Evolutionary conservation across 805 yeast species (phyloP), one percentile per base, ranked within the genome.

Genomic region (Candida verbasci): DNA sequence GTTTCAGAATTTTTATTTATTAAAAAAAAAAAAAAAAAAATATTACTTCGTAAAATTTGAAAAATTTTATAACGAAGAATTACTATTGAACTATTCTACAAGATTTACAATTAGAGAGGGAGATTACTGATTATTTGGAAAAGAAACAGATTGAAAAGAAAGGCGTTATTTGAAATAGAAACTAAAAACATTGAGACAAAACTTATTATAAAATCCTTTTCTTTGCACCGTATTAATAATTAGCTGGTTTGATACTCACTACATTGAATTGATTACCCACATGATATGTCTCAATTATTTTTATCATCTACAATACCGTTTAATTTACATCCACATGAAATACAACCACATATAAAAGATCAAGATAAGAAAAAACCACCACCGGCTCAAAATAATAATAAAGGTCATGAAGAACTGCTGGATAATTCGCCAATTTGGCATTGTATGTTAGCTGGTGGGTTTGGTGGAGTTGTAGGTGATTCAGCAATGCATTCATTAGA

Each of bases 401-500:
- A 27, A 15, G 20, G 10, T 23, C 38, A 9, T 22, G 29, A 16
- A 32, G 30, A 12, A 30, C 39, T 10, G 26, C n/a, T n/a, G n/a
- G n/a, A n/a, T n/a, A 15, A 14, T 28, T 65, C 78, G 0, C 73
- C 83, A 5, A 58, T 82, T 17, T 30, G 73, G 43, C 70, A 74
- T 50, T 77, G 87, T 53, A 69, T 87, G 69, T 38, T 88, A 26
- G 96, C 97, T 0, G 98, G 98, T 28, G 97, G 95, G 0, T 61
- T 91, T 33, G 98, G 98, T 6, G 98, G 97, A 1, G 80, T 86
- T 37, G 76, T 89, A 25, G 97, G 97, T 10, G 98, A 91, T 52
- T 74, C 93, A 1, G 64, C 78, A 21, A 93, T 93, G 97, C 97
- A 93, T 60, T 89, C 97, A 0, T 62, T 93, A 24, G 99, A 93